phyloP scores from a whole-genome alignment of 306 rosid genomes.

The Prosopis cineraria region DNA sequence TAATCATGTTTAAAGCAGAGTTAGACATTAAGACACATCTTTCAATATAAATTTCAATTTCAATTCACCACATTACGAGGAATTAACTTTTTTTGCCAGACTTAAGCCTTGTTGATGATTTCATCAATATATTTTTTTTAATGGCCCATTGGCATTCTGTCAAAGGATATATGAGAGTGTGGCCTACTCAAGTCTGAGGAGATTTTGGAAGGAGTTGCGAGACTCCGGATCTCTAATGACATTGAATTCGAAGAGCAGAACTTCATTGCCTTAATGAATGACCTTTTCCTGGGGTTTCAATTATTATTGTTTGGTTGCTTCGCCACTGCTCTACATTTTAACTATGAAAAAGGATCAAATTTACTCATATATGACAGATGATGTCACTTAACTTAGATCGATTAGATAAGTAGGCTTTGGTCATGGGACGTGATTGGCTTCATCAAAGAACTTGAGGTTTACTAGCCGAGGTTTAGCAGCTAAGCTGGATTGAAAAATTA shows the following conservation, averaged over 20 bases:
- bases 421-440: background rate
- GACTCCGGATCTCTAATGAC: conserved; percentile 79
- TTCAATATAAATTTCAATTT: too few relatives aligned
- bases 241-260: conserved; percentile 92
- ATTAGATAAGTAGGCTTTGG: too few relatives aligned
- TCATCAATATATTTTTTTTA: too few relatives aligned
- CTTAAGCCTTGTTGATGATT: too few relatives aligned
- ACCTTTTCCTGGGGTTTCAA: conserved; percentile 3
- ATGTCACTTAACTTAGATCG: background rate
- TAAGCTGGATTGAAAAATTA: background rate
- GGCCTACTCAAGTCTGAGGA: conserved; percentile 96
- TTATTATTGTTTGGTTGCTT: background rate
- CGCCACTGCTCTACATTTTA: background rate
- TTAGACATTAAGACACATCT: too few relatives aligned
- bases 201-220: conserved; percentile 83
- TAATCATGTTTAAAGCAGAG: too few relatives aligned
- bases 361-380: background rate
- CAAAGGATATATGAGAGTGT: too few relatives aligned
- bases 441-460: background rate
- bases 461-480: background rate
- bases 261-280: conserved; percentile 80
- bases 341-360: background rate
- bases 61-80: too few relatives aligned
- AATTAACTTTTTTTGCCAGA: too few relatives aligned
- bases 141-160: too few relatives aligned